Percentiles rank a stretch among this genome's conserved stretches.
Evolutionary conservation across 2,329 filamentous ascomycete species (phyloP).

Genomic region (Talaromyces sp.): DNA sequence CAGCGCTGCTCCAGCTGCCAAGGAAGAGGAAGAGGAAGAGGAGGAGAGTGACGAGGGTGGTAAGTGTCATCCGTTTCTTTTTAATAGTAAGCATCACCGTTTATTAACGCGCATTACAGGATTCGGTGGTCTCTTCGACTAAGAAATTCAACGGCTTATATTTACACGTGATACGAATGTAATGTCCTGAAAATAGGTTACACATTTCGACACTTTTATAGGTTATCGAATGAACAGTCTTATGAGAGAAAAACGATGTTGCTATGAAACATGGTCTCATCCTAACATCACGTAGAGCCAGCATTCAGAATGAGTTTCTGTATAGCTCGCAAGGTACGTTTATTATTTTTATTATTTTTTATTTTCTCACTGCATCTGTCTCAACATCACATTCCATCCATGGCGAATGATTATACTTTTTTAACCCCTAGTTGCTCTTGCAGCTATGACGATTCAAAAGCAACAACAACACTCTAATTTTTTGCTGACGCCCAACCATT

Average conservation of each 20-base stretch:
- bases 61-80: slow-evolving; percentile 17
- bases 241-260: background rate
- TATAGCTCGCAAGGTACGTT: slow-evolving; percentile 11
- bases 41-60: slow-evolving; percentile 60
- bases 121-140: slow-evolving; percentile 77
- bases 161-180: slow-evolving; percentile 23
- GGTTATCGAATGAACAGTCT: slow-evolving; percentile 24
- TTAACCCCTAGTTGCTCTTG: slow-evolving; percentile 55
- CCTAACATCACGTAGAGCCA: slow-evolving; percentile 3
- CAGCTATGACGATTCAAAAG: slow-evolving; percentile 52
- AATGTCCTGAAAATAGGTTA: slow-evolving; percentile 33
- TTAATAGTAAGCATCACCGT: slow-evolving; percentile 16
- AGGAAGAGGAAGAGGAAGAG: slow-evolving; percentile 57
- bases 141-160: slow-evolving; percentile 28
- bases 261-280: background rate
- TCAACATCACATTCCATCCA: background rate
- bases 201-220: slow-evolving; percentile 26
- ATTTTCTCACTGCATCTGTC: background rate
- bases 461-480: slow-evolving; percentile 70
- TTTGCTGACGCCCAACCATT: slow-evolving; percentile 52
- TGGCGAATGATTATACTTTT: slow-evolving; percentile 59
- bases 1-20: slow-evolving; percentile 47
- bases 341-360: background rate
- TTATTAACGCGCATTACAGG: slow-evolving; percentile 42
- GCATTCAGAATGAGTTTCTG: background rate